Percentiles rank a stretch among this genome's conserved stretches.
Conservation (phyloP, 108 stramenopile species). For the Phaeodactylum tricornutum region DNA sequence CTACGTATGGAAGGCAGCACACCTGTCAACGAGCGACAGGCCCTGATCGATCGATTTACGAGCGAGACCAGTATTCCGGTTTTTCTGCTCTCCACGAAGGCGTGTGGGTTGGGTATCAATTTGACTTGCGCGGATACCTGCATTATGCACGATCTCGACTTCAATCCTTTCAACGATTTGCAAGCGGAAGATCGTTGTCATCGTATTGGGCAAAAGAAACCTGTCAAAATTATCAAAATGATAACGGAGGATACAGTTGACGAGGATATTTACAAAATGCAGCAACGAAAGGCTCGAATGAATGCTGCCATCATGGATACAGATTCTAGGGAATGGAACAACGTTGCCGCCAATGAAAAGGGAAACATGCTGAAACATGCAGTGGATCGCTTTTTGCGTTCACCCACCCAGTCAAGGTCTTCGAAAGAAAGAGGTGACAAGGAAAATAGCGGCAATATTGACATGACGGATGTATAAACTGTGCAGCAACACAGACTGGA, state of each 20-base stretch:
- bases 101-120: conserved; percentile 60
- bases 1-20: conserved; percentile 73
- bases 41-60: conserved; percentile 68
- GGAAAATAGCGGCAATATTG: no score
- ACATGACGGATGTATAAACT: no score
- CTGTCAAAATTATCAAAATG: conserved; percentile 65
- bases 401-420: background rate
- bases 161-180: conserved; percentile 94
- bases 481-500: no score
- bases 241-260: conserved; percentile 67
- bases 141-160: conserved; percentile 94
- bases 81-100: conserved; percentile 74
- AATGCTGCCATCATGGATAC: conserved; percentile 66
- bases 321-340: background rate
- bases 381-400: conserved; percentile 1
- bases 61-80: conserved; percentile 45
- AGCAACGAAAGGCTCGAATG: conserved; percentile 70
- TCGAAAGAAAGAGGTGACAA: no score
- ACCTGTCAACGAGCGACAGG: conserved; percentile 61
- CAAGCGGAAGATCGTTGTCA: conserved; percentile 88
- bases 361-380: background rate
- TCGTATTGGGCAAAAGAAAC: conserved; percentile 73
- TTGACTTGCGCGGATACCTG: conserved; percentile 88
- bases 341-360: conserved; percentile 1
- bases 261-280: conserved; percentile 70